Percentiles rank a stretch among this genome's conserved stretches.
These are phyloP conservation scores for Pestalotiopsis fici DNA, from an alignment of 2,329 filamentous ascomycete species.

Conservation along the genomic window DNA sequence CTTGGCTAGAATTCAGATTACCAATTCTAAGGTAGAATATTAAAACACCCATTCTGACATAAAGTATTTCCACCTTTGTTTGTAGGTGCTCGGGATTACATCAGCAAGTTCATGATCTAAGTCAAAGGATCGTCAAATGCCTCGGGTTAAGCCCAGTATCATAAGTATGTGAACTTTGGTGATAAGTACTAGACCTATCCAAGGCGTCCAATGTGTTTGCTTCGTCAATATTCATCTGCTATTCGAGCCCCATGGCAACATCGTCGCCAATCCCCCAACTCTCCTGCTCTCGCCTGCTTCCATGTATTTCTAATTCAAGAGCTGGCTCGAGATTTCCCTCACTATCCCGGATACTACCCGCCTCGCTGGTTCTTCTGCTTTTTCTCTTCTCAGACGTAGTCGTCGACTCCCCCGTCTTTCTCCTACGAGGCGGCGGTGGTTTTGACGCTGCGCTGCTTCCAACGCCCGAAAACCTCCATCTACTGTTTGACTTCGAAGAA, in stretches of 20 bases:
- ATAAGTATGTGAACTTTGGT: too few species aligned
- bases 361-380: constrained; percentile 41
- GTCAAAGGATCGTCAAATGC: too few species aligned
- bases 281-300: constrained; percentile 53
- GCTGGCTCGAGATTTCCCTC: constrained; percentile 31
- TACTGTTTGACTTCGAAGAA: constrained; percentile 27
- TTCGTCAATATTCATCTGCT: constrained; percentile 10
- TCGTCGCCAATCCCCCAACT: constrained; percentile 85
- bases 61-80: too few species aligned
- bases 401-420: constrained; percentile 25
- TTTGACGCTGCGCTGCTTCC: constrained; percentile 16
- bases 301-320: constrained; percentile 54
- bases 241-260: constrained; percentile 80
- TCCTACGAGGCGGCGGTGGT: constrained; percentile 18
- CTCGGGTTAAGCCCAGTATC: too few species aligned
- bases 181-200: not conserved
- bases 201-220: not conserved
- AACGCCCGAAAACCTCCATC: constrained; percentile 20
- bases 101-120: too few species aligned
- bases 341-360: constrained; percentile 34
- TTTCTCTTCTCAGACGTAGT: constrained; percentile 22
- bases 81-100: too few species aligned
- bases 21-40: too few species aligned
- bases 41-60: too few species aligned
- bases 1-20: too few species aligned